Percentiles rank a stretch among this genome's conserved stretches.
Evolutionary conservation across 768 basidiomycete genomes (phyloP).

Genomic region (Vararia minispora): DNA sequence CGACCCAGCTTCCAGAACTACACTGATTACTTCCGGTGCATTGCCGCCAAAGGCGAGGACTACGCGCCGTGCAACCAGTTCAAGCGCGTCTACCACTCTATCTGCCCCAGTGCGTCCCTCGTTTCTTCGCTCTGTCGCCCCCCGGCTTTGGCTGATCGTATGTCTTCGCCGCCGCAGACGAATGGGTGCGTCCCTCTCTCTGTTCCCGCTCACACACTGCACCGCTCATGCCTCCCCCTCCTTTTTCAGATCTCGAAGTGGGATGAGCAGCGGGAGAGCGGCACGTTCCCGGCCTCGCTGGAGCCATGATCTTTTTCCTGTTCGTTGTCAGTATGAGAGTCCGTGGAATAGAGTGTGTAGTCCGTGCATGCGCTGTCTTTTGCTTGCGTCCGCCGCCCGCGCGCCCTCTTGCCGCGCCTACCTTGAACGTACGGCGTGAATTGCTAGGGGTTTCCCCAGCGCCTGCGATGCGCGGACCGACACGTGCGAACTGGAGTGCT

Average conservation of each 20-base stretch:
- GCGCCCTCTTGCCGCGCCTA: too few relatives aligned
- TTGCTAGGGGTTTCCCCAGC: too few relatives aligned
- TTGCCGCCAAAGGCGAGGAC: constrained; percentile 95
- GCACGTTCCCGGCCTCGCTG: constrained; percentile 86
- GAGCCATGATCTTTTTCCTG: constrained; percentile 51
- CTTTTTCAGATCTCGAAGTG: constrained; percentile 63
- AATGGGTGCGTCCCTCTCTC: too few relatives aligned
- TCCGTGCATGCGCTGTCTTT: too few relatives aligned
- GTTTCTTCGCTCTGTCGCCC: background rate
- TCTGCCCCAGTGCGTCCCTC: constrained; percentile 87
- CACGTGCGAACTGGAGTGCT: too few relatives aligned
- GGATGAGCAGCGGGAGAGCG: constrained; percentile 91
- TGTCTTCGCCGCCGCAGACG: too few relatives aligned
- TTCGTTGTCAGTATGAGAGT: too few relatives aligned
- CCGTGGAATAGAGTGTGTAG: too few relatives aligned
- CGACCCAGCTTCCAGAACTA: constrained; percentile 80
- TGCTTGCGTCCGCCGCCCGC: too few relatives aligned
- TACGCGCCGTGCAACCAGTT: constrained; percentile 99
- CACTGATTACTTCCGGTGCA: constrained; percentile 97
- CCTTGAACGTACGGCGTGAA: too few relatives aligned
- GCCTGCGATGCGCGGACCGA: too few relatives aligned
- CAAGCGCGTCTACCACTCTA: constrained; percentile 88
- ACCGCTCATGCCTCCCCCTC: constrained; percentile 5
- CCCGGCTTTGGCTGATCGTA: background rate
- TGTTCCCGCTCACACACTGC: background rate